Conservation (phyloP, 169 alveolate genomes). For the Babesia ovata region DNA sequence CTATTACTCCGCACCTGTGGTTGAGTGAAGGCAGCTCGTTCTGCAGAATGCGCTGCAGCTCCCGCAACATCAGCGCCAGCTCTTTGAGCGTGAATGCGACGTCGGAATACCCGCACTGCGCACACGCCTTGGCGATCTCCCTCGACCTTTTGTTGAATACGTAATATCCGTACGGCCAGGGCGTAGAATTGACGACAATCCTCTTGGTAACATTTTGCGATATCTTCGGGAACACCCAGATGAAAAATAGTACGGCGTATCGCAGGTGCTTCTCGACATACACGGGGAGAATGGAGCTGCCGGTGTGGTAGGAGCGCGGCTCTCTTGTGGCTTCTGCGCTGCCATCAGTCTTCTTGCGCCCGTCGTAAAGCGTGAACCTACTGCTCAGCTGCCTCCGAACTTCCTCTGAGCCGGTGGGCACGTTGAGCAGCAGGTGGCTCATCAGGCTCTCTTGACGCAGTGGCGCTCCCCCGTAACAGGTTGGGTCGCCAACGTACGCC, state of each 20-base stretch:
- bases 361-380: constrained; percentile 5
- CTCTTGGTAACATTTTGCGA: constrained; percentile 43
- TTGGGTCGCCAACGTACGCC: constrained; percentile 17
- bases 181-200: constrained; percentile 46
- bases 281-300: constrained; percentile 17
- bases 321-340: neutral
- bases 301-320: neutral
- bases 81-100: constrained; percentile 42
- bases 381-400: neutral
- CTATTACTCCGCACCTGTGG: constrained; percentile 1
- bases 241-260: constrained; percentile 41
- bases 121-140: constrained; percentile 34
- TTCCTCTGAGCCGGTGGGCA: neutral
- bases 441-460: constrained; percentile 53
- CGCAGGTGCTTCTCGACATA: constrained; percentile 53
- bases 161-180: constrained; percentile 47
- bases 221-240: constrained; percentile 63
- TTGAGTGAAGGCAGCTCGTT: neutral
- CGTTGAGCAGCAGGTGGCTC: constrained; percentile 14
- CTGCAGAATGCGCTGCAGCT: constrained; percentile 23
- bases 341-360: neutral
- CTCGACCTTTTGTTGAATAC: constrained; percentile 24
- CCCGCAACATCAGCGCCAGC: constrained; percentile 42
- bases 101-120: constrained; percentile 48
- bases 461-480: constrained; percentile 24